phyloP scores from a whole-genome alignment of 2,329 filamentous ascomycete species.

The Zelopaecilomyces penicillatus region DNA sequence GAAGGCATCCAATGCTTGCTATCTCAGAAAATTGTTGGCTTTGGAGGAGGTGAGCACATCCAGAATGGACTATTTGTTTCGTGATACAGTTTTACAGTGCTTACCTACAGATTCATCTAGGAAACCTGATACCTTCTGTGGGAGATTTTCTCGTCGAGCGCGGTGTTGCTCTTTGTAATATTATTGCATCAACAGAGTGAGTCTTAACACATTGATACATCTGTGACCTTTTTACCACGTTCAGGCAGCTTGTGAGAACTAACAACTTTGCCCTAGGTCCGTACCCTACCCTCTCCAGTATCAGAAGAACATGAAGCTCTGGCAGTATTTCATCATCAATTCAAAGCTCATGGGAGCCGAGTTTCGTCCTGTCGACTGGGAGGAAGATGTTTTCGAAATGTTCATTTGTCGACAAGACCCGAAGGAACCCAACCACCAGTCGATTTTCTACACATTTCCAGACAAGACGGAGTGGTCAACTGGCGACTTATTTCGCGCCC shows the following conservation, averaged over 20 bases:
- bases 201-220: slow-evolving; percentile 2
- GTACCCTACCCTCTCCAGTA: slow-evolving; percentile 25
- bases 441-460: slow-evolving; percentile 28
- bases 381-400: slow-evolving; percentile 17
- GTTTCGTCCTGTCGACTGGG: slow-evolving; percentile 21
- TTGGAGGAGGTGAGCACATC: slow-evolving; percentile 27
- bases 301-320: slow-evolving; percentile 25
- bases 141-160: slow-evolving; percentile 28
- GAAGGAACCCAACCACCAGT: slow-evolving; percentile 25
- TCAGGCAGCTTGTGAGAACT: background rate
- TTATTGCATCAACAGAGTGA: slow-evolving; percentile 36
- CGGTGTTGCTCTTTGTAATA: slow-evolving; percentile 27
- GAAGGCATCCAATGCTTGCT: slow-evolving; percentile 21
- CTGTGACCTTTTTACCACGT: background rate
- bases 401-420: slow-evolving; percentile 29
- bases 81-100: no score
- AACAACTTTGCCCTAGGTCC: slow-evolving; percentile 17
- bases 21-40: slow-evolving; percentile 24
- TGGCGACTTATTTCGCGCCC: slow-evolving; percentile 27
- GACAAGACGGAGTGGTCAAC: slow-evolving; percentile 27
- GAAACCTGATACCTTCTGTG: slow-evolving; percentile 27
- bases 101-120: slow-evolving; percentile 10
- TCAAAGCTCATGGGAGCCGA: slow-evolving; percentile 32
- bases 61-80: background rate
- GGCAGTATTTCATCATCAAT: slow-evolving; percentile 37